A percentile compares a stretch with the other conserved stretches of the same genome.
These are phyloP conservation scores for Eucalyptus rudis DNA, from an alignment of 345 rosid species.

Conservation along the genomic window DNA sequence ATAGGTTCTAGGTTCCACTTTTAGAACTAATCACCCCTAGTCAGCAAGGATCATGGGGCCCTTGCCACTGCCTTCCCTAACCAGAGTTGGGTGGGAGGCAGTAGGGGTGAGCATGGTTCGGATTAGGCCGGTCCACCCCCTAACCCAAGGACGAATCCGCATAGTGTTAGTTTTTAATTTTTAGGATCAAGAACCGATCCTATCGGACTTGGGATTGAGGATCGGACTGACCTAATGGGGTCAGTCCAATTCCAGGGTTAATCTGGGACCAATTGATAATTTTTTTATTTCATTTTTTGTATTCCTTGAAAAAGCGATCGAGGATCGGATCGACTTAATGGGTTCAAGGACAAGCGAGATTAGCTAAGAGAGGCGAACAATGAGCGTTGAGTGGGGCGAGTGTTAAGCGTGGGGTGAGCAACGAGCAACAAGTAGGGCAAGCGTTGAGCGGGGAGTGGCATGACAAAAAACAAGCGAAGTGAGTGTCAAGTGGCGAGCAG, in stretches of 20 bases:
- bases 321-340: fast-evolving
- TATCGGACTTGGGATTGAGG: no score
- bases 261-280: fast-evolving
- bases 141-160: fast-evolving
- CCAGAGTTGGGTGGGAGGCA: fast-evolving
- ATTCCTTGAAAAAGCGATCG: fast-evolving
- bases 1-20: no score
- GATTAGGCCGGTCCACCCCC: fast-evolving
- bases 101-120: fast-evolving
- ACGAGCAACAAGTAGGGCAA: fast-evolving
- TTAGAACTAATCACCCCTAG: no score
- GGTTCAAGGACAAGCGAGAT: fast-evolving
- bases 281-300: no score
- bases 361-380: no score
- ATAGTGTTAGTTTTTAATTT: fast-evolving
- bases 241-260: fast-evolving
- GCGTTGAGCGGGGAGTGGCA: fast-evolving
- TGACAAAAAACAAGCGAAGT: fast-evolving
- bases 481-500: fast-evolving
- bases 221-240: fast-evolving
- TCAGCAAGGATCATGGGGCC: no score
- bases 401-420: no score
- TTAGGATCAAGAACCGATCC: fast-evolving
- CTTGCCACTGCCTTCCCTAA: no score
- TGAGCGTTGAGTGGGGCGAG: fast-evolving